Percentiles rank a stretch among this genome's conserved stretches.
These are phyloP conservation scores for Lenzites betulinus DNA, from an alignment of 768 basidiomycete species.

Conservation along the genomic window DNA sequence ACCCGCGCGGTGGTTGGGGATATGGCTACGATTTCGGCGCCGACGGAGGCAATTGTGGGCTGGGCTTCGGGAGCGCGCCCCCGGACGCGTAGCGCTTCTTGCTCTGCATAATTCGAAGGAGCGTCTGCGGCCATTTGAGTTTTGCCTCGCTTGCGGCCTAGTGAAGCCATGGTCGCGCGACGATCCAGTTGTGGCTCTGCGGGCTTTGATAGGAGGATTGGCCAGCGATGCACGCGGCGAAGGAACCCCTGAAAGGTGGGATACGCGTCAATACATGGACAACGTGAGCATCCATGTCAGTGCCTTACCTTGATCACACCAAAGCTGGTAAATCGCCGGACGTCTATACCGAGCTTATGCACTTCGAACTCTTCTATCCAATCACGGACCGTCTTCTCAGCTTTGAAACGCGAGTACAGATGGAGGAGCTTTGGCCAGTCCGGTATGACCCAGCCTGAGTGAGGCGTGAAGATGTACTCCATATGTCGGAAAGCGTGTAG, in stretches of 20 bases:
- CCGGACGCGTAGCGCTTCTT: constrained; percentile 14
- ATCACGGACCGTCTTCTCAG: constrained; percentile 79
- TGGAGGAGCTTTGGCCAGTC: constrained; percentile 88
- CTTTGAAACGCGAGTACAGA: constrained; percentile 83
- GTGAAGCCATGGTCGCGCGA: constrained; percentile 11
- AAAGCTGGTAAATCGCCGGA: constrained; percentile 93
- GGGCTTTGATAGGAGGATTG: constrained; percentile 54
- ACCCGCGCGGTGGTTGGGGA: constrained; percentile 18
- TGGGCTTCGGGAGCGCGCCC: constrained; percentile 25
- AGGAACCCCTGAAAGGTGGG: constrained; percentile 70
- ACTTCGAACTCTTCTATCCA: constrained; percentile 86
- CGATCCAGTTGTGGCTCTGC: constrained; percentile 3
- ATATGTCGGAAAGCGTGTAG: background rate
- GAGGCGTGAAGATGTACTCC: background rate
- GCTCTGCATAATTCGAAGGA: constrained; percentile 2
- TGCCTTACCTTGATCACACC: constrained; percentile 88
- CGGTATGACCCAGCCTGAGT: constrained; percentile 56
- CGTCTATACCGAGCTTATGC: constrained; percentile 76
- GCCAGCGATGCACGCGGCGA: constrained; percentile 91
- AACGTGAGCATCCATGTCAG: background rate
- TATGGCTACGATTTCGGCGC: constrained; percentile 32
- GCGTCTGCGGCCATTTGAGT: constrained; percentile 1
- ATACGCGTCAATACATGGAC: background rate
- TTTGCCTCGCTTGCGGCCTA: constrained; percentile 25
- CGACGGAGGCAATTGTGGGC: constrained; percentile 27